A percentile compares a stretch with the other conserved stretches of the same genome.
phyloP scores from a whole-genome alignment of 2,329 filamentous ascomycete genomes.

The Clonostachys rosea region DNA sequence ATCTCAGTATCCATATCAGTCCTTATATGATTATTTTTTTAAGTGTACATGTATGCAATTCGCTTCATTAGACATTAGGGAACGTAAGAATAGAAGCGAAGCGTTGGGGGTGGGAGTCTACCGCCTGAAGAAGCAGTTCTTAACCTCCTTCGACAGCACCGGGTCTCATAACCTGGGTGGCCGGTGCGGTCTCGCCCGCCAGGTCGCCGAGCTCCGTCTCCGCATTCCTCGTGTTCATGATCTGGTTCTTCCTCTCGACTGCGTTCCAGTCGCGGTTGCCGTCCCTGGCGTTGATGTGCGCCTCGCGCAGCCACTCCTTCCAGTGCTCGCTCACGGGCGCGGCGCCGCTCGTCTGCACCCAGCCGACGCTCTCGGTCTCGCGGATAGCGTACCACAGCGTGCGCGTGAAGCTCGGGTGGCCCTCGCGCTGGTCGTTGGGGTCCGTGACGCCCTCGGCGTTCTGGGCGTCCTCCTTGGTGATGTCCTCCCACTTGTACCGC shows the following conservation, averaged over 20 bases:
- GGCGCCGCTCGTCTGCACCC: conserved; percentile 46
- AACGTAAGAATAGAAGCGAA: no score
- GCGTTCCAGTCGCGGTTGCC: conserved; percentile 34
- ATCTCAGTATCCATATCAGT: no score
- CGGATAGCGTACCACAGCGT: conserved; percentile 56
- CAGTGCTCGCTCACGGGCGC: conserved; percentile 48
- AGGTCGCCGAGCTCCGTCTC: not conserved
- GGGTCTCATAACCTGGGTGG: no score
- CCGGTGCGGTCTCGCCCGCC: no score
- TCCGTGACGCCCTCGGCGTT: conserved; percentile 23
- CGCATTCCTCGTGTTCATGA: conserved; percentile 26
- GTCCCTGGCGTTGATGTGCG: conserved; percentile 28
- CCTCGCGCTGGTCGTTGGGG: conserved; percentile 25
- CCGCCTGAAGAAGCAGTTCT: no score
- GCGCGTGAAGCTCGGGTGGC: conserved; percentile 43
- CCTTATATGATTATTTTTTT: no score
- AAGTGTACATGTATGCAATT: no score
- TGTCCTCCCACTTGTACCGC: conserved; percentile 36
- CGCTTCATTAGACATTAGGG: no score
- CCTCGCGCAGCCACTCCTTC: conserved; percentile 48
- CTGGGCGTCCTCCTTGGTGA: conserved; percentile 31
- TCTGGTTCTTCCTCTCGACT: conserved; percentile 41
- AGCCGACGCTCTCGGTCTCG: conserved; percentile 45
- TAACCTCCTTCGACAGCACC: no score
- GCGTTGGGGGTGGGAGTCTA: no score